These are phyloP conservation scores for Beauveria pseudobassiana DNA, from an alignment of 2,329 filamentous ascomycete genomes.

Conservation along the genomic window DNA sequence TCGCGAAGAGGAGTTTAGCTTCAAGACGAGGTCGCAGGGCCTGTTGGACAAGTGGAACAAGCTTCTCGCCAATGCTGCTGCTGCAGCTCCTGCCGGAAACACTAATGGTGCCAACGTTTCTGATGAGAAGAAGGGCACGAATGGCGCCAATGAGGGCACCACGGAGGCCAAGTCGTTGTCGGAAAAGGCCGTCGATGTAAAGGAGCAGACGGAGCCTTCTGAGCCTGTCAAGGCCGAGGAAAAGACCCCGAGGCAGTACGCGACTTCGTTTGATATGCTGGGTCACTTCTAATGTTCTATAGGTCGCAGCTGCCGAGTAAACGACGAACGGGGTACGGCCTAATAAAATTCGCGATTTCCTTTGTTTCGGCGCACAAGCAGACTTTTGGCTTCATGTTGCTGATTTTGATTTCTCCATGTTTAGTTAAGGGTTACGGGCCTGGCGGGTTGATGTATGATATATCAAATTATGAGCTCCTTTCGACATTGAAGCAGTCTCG, in stretches of 20 bases:
- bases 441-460: constrained; percentile 12
- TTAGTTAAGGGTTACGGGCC: neutral
- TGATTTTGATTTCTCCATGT: constrained; percentile 1
- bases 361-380: constrained; percentile 8
- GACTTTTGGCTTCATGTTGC: constrained; percentile 2
- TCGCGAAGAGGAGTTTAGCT: constrained; percentile 79
- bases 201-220: constrained; percentile 18
- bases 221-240: constrained; percentile 19
- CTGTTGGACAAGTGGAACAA: constrained; percentile 88
- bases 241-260: constrained; percentile 21
- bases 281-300: constrained; percentile 9
- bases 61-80: constrained; percentile 56
- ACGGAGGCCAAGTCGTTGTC: constrained; percentile 26
- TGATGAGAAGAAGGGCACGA: constrained; percentile 35
- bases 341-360: neutral
- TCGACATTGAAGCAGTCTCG: neutral
- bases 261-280: constrained; percentile 19
- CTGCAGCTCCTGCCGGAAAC: constrained; percentile 28
- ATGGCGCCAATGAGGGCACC: constrained; percentile 32
- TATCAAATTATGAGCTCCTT: constrained; percentile 7
- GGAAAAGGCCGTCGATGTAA: constrained; percentile 31
- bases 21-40: constrained; percentile 74
- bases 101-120: constrained; percentile 42
- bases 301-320: constrained; percentile 15
- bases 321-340: neutral